Evolutionary conservation across 305 asterid genomes (phyloP).

Genomic region (Fraxinus greggii): DNA sequence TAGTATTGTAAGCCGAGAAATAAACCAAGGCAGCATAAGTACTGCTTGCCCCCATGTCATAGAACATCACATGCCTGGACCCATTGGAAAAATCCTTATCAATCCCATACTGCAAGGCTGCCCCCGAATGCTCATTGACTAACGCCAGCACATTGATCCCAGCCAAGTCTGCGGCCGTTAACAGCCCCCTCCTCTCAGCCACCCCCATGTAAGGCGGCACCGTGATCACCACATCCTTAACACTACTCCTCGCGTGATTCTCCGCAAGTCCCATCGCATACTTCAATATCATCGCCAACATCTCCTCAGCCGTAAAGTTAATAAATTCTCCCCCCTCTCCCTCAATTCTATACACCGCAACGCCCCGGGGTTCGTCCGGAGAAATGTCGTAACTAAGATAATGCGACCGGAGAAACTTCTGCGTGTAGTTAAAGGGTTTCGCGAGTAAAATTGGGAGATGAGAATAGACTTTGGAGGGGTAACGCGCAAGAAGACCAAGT

Average conservation of each 20-base stretch:
- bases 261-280: conserved; percentile 72
- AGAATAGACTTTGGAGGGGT: conserved; percentile 76
- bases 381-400: conserved; percentile 51
- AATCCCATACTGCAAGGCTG: conserved; percentile 96
- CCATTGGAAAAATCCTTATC: conserved; percentile 92
- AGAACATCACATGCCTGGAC: conserved; percentile 81
- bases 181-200: conserved; percentile 70
- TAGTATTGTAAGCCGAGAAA: conserved; percentile 82
- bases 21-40: conserved; percentile 94
- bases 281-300: conserved; percentile 83
- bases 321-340: conserved; percentile 35
- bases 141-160: conserved; percentile 86
- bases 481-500: conserved; percentile 73
- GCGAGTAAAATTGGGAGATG: conserved; percentile 63
- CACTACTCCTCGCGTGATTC: conserved; percentile 55
- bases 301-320: conserved; percentile 75
- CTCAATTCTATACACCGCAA: conserved; percentile 53
- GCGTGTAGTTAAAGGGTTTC: conserved; percentile 50
- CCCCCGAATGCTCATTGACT: conserved; percentile 91
- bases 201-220: conserved; percentile 91
- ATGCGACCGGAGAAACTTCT: conserved; percentile 35
- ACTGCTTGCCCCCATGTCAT: conserved; percentile 94
- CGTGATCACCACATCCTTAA: conserved; percentile 87
- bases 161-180: conserved; percentile 86
- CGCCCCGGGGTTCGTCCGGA: conserved; percentile 47